phyloP scores from a whole-genome alignment of 805 yeast genomes.

The Saccharomycopsis capsularis region DNA sequence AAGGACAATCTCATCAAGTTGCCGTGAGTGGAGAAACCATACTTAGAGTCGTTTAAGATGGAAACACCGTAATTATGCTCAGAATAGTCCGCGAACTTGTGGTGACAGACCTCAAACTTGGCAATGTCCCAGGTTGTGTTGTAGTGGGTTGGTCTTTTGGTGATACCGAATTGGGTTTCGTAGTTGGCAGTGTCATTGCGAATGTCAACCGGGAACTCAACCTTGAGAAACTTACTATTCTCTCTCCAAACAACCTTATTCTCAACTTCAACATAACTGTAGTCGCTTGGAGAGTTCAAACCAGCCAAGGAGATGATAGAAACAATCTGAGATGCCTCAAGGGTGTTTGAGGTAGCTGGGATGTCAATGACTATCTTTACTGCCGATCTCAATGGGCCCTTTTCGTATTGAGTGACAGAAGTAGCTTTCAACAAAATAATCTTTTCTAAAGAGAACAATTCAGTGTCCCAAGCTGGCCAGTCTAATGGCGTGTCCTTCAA shows the following conservation, averaged over 20 bases:
- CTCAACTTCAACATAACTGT: slow-evolving; percentile 43
- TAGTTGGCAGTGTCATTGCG: slow-evolving; percentile 72
- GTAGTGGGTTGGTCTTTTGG: slow-evolving; percentile 87
- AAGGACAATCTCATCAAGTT: slow-evolving; percentile 80
- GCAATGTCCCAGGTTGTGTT: slow-evolving; percentile 97
- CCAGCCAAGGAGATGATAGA: slow-evolving; percentile 69
- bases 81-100: slow-evolving; percentile 87
- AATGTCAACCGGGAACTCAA: slow-evolving; percentile 87
- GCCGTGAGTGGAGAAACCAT: slow-evolving; percentile 94
- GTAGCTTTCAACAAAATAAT: slow-evolving; percentile 36
- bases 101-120: slow-evolving; percentile 92
- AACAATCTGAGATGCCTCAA: slow-evolving; percentile 32
- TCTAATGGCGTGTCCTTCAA: slow-evolving; percentile 86
- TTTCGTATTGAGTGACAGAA: slow-evolving; percentile 34
- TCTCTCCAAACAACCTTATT: slow-evolving; percentile 81
- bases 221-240: slow-evolving; percentile 80
- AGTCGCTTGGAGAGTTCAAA: slow-evolving; percentile 30
- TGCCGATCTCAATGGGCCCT: slow-evolving; percentile 56
- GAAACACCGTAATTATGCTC: slow-evolving; percentile 85
- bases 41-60: slow-evolving; percentile 74
- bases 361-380: slow-evolving; percentile 56
- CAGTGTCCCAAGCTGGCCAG: slow-evolving; percentile 98
- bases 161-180: slow-evolving; percentile 91
- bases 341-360: slow-evolving; percentile 41
- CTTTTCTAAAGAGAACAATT: slow-evolving; percentile 75